Conservation (phyloP, 352 stramenopile species). For the Globisporangium okanoganense region DNA sequence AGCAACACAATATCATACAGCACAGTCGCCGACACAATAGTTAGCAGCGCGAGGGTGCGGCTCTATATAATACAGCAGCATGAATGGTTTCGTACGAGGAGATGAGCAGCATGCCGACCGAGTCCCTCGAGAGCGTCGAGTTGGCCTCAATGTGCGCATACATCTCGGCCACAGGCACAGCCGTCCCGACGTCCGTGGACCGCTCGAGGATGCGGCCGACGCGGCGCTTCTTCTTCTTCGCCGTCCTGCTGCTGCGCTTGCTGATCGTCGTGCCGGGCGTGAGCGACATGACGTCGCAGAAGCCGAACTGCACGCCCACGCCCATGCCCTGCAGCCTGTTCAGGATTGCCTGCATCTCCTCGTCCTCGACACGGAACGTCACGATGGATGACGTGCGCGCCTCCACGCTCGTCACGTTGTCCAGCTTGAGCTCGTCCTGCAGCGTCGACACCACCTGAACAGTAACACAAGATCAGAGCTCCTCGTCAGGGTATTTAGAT, state of each 20-base stretch:
- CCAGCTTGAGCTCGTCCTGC: conserved; percentile 80
- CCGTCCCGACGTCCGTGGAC: conserved; percentile 77
- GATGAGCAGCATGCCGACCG: conserved; percentile 83
- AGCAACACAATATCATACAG: neutral
- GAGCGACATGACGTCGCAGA: conserved; percentile 88
- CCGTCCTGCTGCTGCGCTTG: conserved; percentile 30
- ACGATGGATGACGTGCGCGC: conserved; percentile 84
- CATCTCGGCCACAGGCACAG: conserved; percentile 84
- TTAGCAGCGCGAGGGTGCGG: neutral
- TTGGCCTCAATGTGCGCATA: conserved; percentile 84
- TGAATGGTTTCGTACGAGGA: conserved; percentile 52
- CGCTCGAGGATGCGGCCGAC: conserved; percentile 69
- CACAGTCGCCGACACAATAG: neutral
- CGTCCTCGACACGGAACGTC: conserved; percentile 82
- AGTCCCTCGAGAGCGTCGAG: conserved; percentile 76
- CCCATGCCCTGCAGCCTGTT: conserved; percentile 78
- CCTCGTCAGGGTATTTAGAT: neutral
- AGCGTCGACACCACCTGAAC: conserved; percentile 66
- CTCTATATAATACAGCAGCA: neutral
- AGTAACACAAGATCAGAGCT: neutral
- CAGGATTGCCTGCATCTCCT: conserved; percentile 82
- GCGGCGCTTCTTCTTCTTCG: conserved; percentile 53
- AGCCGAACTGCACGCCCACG: conserved; percentile 82
- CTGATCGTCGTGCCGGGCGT: conserved; percentile 78
- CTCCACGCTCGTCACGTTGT: conserved; percentile 83